These are phyloP conservation scores for Phaeoacremonium minimum DNA, from an alignment of 2,329 filamentous ascomycete species.

Conservation along the genomic window DNA sequence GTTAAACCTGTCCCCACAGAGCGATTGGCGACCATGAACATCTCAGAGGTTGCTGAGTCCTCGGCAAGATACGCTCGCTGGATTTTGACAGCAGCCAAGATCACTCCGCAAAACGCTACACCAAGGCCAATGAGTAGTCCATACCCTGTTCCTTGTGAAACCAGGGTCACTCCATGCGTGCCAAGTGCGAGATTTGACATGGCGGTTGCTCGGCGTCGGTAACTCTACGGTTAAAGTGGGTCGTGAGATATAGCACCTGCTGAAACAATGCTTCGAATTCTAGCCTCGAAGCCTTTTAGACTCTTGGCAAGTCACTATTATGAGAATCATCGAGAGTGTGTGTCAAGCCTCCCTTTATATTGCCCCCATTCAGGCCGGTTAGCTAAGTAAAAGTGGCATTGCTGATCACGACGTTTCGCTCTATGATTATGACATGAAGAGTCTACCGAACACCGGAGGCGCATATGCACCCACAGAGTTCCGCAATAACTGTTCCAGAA, in stretches of 20 bases:
- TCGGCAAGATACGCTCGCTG: slow-evolving; percentile 36
- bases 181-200: neutral
- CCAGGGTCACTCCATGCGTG: slow-evolving; percentile 11
- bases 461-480: no score
- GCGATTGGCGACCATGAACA: slow-evolving; percentile 32
- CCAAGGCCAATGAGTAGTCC: slow-evolving; percentile 43
- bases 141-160: slow-evolving; percentile 32
- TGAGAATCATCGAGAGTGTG: no score
- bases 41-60: slow-evolving; percentile 37
- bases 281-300: no score
- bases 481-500: no score
- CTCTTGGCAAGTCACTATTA: no score
- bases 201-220: neutral
- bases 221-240: no score
- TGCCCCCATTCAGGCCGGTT: no score
- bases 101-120: slow-evolving; percentile 40
- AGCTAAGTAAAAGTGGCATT: no score
- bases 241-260: no score
- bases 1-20: slow-evolving; percentile 22
- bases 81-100: slow-evolving; percentile 37
- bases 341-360: no score
- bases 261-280: no score
- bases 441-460: neutral
- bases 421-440: neutral
- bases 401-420: neutral